Evolutionary conservation across 352 stramenopile genomes (phyloP).

Genomic region (Globisporangium takayamanum): DNA sequence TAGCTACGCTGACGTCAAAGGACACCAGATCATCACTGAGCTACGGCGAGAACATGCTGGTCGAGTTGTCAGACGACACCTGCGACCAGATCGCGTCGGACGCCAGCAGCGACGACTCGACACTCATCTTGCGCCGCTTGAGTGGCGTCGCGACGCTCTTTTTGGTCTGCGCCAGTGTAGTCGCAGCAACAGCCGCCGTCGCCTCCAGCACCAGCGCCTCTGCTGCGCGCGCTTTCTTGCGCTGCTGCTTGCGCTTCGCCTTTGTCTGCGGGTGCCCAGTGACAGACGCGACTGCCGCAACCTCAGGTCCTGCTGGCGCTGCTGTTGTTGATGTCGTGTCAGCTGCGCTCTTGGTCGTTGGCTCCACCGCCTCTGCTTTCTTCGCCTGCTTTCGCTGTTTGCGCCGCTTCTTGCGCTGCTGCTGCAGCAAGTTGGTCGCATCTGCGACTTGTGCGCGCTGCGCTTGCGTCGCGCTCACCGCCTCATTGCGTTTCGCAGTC

Average conservation of each 20-base stretch:
- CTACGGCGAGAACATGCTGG: constrained; percentile 13
- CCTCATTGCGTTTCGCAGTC: constrained; percentile 1
- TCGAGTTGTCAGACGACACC: constrained; percentile 45
- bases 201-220: neutral
- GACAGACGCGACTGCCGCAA: neutral
- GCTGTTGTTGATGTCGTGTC: constrained; percentile 2
- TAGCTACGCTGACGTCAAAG: too few relatives aligned
- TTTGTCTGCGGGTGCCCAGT: constrained; percentile 4
- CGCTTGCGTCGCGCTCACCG: neutral
- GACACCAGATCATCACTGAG: too few relatives aligned
- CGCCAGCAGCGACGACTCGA: constrained; percentile 48
- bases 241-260: constrained; percentile 12
- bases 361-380: constrained; percentile 5
- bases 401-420: too few relatives aligned
- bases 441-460: too few relatives aligned
- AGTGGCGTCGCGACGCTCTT: constrained; percentile 1
- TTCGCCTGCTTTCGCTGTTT: constrained; percentile 9
- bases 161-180: neutral
- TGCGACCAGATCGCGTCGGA: constrained; percentile 65
- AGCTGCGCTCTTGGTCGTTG: neutral
- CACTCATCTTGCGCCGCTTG: constrained; percentile 55
- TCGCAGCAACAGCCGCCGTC: too few relatives aligned
- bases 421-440: too few relatives aligned
- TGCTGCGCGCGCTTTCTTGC: constrained; percentile 11
- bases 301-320: neutral